Percentiles rank a stretch among this genome's conserved stretches.
These are phyloP conservation scores for Epichloe brachyelytri DNA, from an alignment of 2,329 filamentous ascomycete genomes.

Conservation along the genomic window DNA sequence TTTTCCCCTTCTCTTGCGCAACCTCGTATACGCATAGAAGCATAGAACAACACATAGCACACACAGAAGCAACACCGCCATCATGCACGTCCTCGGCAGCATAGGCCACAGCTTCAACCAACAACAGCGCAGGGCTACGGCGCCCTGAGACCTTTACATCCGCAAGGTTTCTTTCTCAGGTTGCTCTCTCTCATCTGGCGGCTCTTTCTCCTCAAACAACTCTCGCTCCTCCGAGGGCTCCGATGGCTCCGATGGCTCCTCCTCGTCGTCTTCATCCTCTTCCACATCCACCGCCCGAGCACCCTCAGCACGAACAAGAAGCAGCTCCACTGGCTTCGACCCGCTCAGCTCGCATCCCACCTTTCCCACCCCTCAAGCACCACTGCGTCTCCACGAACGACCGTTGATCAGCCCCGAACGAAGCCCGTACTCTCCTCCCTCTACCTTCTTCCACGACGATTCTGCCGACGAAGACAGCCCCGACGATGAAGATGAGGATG, in stretches of 20 bases:
- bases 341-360: constrained; percentile 23
- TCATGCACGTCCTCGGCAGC: constrained; percentile 22
- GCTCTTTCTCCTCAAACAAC: constrained; percentile 26
- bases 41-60: neutral
- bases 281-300: constrained; percentile 16
- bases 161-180: constrained; percentile 29
- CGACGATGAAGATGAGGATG: constrained; percentile 8
- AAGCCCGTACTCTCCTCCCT: constrained; percentile 10
- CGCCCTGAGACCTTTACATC: constrained; percentile 25
- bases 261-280: constrained; percentile 17
- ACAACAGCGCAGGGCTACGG: constrained; percentile 22
- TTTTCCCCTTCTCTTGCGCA: no score
- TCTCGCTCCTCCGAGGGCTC: constrained; percentile 24
- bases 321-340: constrained; percentile 17
- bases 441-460: constrained; percentile 19
- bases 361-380: constrained; percentile 22
- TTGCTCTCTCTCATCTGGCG: constrained; percentile 24
- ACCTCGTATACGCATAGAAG: no score
- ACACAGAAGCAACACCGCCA: constrained; percentile 8
- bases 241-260: neutral
- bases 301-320: constrained; percentile 11
- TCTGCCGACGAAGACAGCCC: constrained; percentile 11
- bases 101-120: constrained; percentile 21
- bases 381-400: constrained; percentile 24
- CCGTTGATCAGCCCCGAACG: constrained; percentile 16